Conservation (phyloP, 148 eudicot species). For the Cornus kousa region DNA sequence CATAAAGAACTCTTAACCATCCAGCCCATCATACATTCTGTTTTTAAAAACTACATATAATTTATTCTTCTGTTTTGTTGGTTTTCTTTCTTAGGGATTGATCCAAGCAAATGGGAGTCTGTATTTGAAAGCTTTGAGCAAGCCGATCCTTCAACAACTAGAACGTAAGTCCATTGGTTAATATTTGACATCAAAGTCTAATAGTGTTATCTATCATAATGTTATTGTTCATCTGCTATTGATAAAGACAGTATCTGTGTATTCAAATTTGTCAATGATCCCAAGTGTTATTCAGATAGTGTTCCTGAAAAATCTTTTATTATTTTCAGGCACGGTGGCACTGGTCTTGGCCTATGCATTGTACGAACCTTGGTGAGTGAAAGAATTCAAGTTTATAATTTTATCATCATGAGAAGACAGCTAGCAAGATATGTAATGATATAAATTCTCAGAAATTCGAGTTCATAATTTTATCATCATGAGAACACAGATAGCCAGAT, state of each 20-base stretch:
- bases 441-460: no score
- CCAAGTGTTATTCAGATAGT: not conserved
- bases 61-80: not conserved
- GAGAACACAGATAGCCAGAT: not conserved
- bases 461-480: not conserved
- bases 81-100: slow-evolving; percentile 56
- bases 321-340: slow-evolving; percentile 90
- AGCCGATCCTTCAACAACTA: slow-evolving; percentile 94
- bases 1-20: not conserved
- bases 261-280: not conserved
- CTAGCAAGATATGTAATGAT: not conserved
- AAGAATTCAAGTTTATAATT: not conserved
- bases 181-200: not conserved
- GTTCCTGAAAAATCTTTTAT: not conserved
- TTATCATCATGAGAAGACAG: not conserved
- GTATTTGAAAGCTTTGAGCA: slow-evolving; percentile 99
- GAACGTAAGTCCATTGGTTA: slow-evolving; percentile 50
- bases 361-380: slow-evolving; percentile 86
- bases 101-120: slow-evolving; percentile 92
- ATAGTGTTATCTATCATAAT: not conserved
- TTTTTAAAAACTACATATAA: not conserved
- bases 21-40: not conserved
- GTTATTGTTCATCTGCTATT: not conserved
- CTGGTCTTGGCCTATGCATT: slow-evolving; percentile 97
- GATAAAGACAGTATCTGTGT: not conserved